Evolutionary conservation across 768 basidiomycete species (phyloP).

Genomic region (Pleurotus giganteus): DNA sequence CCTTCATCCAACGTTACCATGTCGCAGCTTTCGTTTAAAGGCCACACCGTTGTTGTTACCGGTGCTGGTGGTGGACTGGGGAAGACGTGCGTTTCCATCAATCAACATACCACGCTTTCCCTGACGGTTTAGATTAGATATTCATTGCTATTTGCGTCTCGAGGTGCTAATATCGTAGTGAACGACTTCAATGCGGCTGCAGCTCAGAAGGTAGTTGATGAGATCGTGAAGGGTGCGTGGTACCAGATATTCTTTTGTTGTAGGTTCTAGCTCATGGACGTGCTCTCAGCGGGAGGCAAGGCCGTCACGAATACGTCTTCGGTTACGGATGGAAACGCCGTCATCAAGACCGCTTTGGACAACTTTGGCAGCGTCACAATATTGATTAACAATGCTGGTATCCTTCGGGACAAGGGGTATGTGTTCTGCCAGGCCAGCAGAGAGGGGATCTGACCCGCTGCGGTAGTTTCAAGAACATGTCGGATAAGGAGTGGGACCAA

Average conservation of each 20-base stretch:
- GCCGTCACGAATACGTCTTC: constrained; percentile 87
- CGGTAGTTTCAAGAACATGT: constrained; percentile 92
- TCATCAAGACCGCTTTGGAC: constrained; percentile 84
- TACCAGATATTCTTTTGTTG: not conserved
- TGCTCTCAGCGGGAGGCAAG: constrained; percentile 72
- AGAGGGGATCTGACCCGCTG: not conserved
- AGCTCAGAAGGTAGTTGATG: constrained; percentile 89
- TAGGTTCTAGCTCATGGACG: constrained; percentile 3
- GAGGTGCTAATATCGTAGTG: constrained; percentile 92
- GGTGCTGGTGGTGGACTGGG: constrained; percentile 97
- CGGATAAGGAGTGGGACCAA: constrained; percentile 91
- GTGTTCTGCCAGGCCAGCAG: constrained; percentile 15
- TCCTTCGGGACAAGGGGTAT: constrained; percentile 78
- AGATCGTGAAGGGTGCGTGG: constrained; percentile 75
- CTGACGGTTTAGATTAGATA: constrained; percentile 50
- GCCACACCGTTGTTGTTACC: constrained; percentile 91
- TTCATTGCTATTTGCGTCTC: constrained; percentile 85
- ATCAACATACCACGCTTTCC: not conserved
- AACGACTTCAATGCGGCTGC: constrained; percentile 90
- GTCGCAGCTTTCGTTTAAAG: constrained; percentile 70
- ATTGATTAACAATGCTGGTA: constrained; percentile 96
- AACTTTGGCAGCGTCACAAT: constrained; percentile 83
- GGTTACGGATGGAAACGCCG: constrained; percentile 81
- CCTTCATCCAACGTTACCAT: constrained; percentile 25
- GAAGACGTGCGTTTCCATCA: constrained; percentile 61